A percentile compares a stretch with the other conserved stretches of the same genome.
These are phyloP conservation scores for Hypsizygus ulmarius DNA, from an alignment of 1,284 basidiomycete species.

Conservation along the genomic window DNA sequence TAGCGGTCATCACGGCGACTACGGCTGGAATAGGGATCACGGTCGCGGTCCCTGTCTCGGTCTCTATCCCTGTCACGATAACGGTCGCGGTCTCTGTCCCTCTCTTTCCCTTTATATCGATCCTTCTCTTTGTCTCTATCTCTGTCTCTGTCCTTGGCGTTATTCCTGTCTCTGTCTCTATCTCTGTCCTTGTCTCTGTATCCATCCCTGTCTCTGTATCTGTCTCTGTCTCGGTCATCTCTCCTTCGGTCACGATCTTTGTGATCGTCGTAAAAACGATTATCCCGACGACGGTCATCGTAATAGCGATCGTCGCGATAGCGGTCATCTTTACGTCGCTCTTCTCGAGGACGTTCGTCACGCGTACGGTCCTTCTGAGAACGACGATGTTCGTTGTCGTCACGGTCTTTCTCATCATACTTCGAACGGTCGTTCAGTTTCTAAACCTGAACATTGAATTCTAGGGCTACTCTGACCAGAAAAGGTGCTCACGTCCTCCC, in stretches of 20 bases:
- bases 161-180: not conserved
- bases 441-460: not conserved
- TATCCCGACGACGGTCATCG: slow-evolving; percentile 3
- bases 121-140: not conserved
- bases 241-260: slow-evolving; percentile 4
- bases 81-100: slow-evolving; percentile 2
- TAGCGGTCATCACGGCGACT: slow-evolving; percentile 3
- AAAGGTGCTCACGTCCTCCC: slow-evolving; percentile 9
- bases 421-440: slow-evolving; percentile 4
- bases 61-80: not conserved
- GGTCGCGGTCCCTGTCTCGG: slow-evolving; percentile 6
- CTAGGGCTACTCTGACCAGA: not conserved
- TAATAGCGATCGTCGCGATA: slow-evolving; percentile 8
- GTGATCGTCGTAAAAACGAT: slow-evolving; percentile 4
- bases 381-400: slow-evolving; percentile 1
- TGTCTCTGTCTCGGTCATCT: not conserved
- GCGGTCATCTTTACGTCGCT: not conserved
- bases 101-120: too few relatives aligned
- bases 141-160: slow-evolving; percentile 2
- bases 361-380: not conserved
- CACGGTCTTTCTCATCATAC: slow-evolving; percentile 5
- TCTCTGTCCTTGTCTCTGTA: not conserved
- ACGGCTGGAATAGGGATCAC: slow-evolving; percentile 2
- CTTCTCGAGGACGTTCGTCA: not conserved
- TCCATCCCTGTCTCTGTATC: slow-evolving; percentile 5